phyloP scores from a whole-genome alignment of 495 filamentous ascomycete genomes.

The Peziza echinospora region DNA sequence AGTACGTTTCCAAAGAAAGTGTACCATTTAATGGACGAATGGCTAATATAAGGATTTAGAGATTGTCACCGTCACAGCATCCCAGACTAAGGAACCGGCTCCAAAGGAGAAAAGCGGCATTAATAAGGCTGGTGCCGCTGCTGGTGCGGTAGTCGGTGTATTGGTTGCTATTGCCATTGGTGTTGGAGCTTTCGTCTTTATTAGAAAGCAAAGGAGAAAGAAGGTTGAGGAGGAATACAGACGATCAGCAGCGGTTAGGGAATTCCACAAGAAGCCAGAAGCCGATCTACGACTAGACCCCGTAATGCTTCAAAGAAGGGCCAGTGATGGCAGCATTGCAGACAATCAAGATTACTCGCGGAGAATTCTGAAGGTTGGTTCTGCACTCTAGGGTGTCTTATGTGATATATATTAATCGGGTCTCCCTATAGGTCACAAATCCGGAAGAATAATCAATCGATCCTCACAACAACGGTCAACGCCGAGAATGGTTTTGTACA shows the following conservation, averaged over 20 bases:
- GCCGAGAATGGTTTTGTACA: too few species aligned
- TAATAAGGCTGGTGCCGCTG: conserved; percentile 60
- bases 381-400: too few species aligned
- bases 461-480: too few species aligned
- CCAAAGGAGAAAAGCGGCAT: conserved; percentile 19
- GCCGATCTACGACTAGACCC: conserved; percentile 71
- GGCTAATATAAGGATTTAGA: too few species aligned
- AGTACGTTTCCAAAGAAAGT: too few species aligned
- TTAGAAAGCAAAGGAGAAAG: conserved; percentile 50
- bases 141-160: conserved; percentile 69
- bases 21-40: too few species aligned
- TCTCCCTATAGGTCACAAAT: too few species aligned
- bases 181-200: conserved; percentile 50
- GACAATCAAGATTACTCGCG: conserved; percentile 96
- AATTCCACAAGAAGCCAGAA: conserved; percentile 38
- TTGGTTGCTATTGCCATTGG: conserved; percentile 42
- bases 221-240: conserved; percentile 61
- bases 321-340: conserved; percentile 93
- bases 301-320: conserved; percentile 61
- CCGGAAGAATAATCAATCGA: too few species aligned
- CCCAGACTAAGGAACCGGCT: not conserved
- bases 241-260: conserved; percentile 45
- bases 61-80: not conserved
- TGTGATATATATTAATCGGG: too few species aligned
- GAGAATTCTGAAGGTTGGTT: conserved; percentile 65